Conservation (phyloP, 345 rosid species). For the Gossypium ekmanianum region DNA sequence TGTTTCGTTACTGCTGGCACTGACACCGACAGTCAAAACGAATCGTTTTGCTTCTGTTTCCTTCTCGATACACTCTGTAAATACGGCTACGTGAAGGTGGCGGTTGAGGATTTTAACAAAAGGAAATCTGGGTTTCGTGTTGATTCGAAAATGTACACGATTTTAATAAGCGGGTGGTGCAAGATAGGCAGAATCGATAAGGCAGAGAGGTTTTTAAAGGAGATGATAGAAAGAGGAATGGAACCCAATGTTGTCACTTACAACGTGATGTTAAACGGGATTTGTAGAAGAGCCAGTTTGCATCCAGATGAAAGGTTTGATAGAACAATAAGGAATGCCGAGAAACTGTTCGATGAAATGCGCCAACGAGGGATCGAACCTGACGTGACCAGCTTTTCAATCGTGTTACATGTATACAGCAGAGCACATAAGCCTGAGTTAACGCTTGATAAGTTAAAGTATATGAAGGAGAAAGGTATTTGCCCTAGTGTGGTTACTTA, state of each 20-base stretch:
- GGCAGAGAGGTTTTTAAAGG: constrained; percentile 65
- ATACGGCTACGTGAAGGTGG: constrained; percentile 64
- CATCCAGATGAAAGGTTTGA: constrained; percentile 67
- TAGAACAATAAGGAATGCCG: constrained; percentile 53
- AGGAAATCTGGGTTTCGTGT: constrained; percentile 37
- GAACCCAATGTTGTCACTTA: constrained; percentile 69
- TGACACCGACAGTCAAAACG: constrained; percentile 12
- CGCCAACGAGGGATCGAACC: constrained; percentile 67
- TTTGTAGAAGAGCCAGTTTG: constrained; percentile 72
- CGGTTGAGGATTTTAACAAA: constrained; percentile 55
- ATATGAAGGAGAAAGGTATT: constrained; percentile 67
- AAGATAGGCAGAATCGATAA: constrained; percentile 63
- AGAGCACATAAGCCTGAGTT: constrained; percentile 78
- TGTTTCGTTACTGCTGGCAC: constrained; percentile 38
- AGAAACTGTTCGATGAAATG: constrained; percentile 86
- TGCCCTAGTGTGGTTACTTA: constrained; percentile 55
- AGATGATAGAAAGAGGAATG: constrained; percentile 61
- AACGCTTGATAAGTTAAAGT: constrained; percentile 61
- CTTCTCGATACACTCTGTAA: constrained; percentile 78
- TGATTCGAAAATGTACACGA: constrained; percentile 53
- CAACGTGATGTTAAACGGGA: constrained; percentile 73
- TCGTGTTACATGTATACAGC: constrained; percentile 73
- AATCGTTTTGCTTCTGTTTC: constrained; percentile 34
- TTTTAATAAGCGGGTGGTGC: constrained; percentile 79
- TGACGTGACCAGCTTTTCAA: constrained; percentile 72